Conservation (phyloP, 2,329 filamentous ascomycete genomes). For the Teratosphaeria nubilosa region DNA sequence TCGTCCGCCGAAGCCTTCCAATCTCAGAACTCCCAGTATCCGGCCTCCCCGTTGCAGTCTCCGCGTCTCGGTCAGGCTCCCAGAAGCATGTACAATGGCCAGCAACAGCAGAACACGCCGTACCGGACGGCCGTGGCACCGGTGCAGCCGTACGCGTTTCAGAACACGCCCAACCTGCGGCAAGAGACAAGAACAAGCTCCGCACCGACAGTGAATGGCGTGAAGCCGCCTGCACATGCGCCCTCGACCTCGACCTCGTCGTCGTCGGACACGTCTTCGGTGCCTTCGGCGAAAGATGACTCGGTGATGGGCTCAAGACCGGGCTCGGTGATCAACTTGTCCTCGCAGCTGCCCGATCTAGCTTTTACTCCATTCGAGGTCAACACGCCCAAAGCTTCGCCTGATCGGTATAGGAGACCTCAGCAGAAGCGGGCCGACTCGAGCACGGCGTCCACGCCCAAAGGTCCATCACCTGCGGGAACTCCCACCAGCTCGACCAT, state of each 20-base stretch:
- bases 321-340: constrained; percentile 37
- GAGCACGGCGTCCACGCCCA: constrained; percentile 26
- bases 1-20: constrained; percentile 39
- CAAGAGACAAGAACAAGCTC: constrained; percentile 47
- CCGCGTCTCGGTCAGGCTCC: constrained; percentile 31
- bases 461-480: constrained; percentile 17
- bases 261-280: constrained; percentile 32
- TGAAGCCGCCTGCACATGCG: constrained; percentile 29
- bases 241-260: constrained; percentile 41
- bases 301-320: constrained; percentile 23
- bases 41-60: constrained; percentile 23
- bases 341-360: constrained; percentile 44
- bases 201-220: constrained; percentile 30
- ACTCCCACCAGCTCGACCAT: constrained; percentile 29
- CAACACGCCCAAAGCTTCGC: constrained; percentile 53
- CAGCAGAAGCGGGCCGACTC: constrained; percentile 46
- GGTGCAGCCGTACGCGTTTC: constrained; percentile 42
- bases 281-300: constrained; percentile 25
- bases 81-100: constrained; percentile 34
- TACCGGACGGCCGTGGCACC: constrained; percentile 34
- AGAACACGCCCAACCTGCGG: constrained; percentile 44
- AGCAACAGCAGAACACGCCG: constrained; percentile 25
- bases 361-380: constrained; percentile 46
- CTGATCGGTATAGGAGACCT: constrained; percentile 72
- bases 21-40: constrained; percentile 22